Base-by-base conservation (phyloP, 2,329 filamentous ascomycete genomes). In the Phialophora verrucosa region DNA sequence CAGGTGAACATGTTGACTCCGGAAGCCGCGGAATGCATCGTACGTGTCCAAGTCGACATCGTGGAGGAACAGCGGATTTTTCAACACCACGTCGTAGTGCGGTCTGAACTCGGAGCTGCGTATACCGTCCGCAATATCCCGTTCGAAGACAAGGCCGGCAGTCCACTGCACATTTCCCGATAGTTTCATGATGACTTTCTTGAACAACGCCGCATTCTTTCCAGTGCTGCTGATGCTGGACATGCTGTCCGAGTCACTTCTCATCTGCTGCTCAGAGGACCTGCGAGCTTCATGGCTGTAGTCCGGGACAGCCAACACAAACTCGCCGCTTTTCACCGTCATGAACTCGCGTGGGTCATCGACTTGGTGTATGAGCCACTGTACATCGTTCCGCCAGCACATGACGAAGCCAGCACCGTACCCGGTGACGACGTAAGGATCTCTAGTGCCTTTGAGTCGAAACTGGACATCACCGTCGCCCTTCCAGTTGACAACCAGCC, bases 141-240 rank as follows among this genome's bases (percentile, higher is more conserved):
- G 88, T 78, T 99, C 95, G 75, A 99, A 99, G 58, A 96, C 91
- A 47, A 99, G 83, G 0, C 95, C 96, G 14, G 91, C 89, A 75
- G 94, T 85, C 91, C 93, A 97, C 77, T 92, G 91, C 0, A 99
- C 95, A 74, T 95, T 96, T 14, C 95, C 95, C 3, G 95, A 98
- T 12, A 99, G 84, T 79, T 99, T 99, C 94, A 99, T 98, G 59
- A 97, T 88, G 3, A 98, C 95, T 79, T 99, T 99, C 78, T 97
- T 97, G 84, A 99, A 99, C 0, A 89, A 84, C n/a, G 93, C 91
- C 1, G 90, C 88, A 42, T 90, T 87, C 72, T 88, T 91, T 74
- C 85, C 83, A 71, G 85, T 88, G 66, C 88, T 90, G 14, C 87
- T 86, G 23, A 35, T 12, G 59, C 84, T 87, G 1, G 85, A 81